Evolutionary conservation across 495 filamentous ascomycete species (phyloP), one percentile per base, ranked within the genome.

Genomic region (Thermochaetoides thermophila): DNA sequence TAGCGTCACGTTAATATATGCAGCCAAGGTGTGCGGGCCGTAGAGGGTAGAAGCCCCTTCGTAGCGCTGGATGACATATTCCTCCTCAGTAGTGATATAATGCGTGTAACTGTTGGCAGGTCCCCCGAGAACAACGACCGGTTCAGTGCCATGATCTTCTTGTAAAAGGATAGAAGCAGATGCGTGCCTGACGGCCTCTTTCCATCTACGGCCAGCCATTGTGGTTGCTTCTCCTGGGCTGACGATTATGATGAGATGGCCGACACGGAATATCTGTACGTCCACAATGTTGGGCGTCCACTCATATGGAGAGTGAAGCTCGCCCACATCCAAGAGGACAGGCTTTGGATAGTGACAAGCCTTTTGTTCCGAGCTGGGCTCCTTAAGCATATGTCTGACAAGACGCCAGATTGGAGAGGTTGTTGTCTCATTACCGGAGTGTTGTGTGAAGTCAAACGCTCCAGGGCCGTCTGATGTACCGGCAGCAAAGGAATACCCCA

Each of bases 271-370:
- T 14, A 81, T 61, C 50, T 97, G 89, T 22, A 97, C 70, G 50
- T 97, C 87, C 21, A 93, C 86, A 33, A 97, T 76, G 40, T 94
- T 92, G 4, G 89, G 84, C 2, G 77, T 74, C 89, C 89, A 97
- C 11, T 71, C 63, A 56, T 97, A 97, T 1, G 89, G 89, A 15
- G 52, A 59, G 20, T 62, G 64, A 29, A 84, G 73, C 44, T 83
- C 79, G 17, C 89, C 89, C 7, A 93, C 83, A 44, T 95, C 84
- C 15, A 97, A 63, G 1, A 97, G 66, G 30, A 97, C 82, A 0
- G 85, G 79, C 46, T 97, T 97, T 1, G 81, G 74, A 9, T 55
- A 57, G 43, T 97, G 89, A 44, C 89, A 97, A 3, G 63, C 66
- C 20, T 61, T 56, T 49, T 95, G 89, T 29, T 80, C 72, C 21